Percentiles rank a stretch among this genome's conserved stretches.
Evolutionary conservation across 2,329 filamentous ascomycete genomes (phyloP).

Genomic region (Laburnicola sp.): DNA sequence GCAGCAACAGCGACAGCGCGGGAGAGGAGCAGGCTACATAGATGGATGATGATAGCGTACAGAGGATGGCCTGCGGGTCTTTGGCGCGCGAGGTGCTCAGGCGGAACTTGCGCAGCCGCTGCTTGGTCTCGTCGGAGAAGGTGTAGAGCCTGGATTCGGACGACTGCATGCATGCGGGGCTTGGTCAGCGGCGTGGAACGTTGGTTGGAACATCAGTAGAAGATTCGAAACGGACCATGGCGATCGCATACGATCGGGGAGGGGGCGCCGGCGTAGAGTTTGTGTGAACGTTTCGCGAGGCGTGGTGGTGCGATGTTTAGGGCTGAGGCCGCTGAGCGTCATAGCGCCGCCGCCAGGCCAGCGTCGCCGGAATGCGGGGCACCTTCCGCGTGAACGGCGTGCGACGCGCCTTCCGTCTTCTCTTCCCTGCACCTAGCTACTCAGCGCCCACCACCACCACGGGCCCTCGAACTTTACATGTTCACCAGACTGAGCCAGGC

Average conservation of each 20-base stretch:
- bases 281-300: conserved; percentile 11
- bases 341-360: too few species aligned
- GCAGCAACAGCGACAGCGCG: background rate
- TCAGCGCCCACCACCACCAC: conserved; percentile 11
- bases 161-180: conserved; percentile 47
- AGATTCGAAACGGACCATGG: conserved; percentile 25
- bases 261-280: conserved; percentile 6
- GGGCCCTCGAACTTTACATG: conserved; percentile 56
- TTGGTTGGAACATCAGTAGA: too few species aligned
- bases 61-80: conserved; percentile 88
- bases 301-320: conserved; percentile 9
- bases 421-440: conserved; percentile 24
- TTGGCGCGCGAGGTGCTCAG: conserved; percentile 85
- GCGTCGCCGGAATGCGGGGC: conserved; percentile 20
- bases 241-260: background rate
- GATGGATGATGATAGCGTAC: conserved; percentile 62
- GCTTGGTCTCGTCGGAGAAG: conserved; percentile 87
- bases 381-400: conserved; percentile 15
- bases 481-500: conserved; percentile 75
- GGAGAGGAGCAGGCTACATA: too few species aligned
- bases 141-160: conserved; percentile 91
- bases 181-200: conserved; percentile 10
- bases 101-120: conserved; percentile 91
- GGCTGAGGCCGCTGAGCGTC: too few species aligned
- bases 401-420: conserved; percentile 8